Evolutionary conservation across 495 filamentous ascomycete genomes (phyloP), one percentile per base, ranked within the genome.

Genomic region (Neurospora sp.): DNA sequence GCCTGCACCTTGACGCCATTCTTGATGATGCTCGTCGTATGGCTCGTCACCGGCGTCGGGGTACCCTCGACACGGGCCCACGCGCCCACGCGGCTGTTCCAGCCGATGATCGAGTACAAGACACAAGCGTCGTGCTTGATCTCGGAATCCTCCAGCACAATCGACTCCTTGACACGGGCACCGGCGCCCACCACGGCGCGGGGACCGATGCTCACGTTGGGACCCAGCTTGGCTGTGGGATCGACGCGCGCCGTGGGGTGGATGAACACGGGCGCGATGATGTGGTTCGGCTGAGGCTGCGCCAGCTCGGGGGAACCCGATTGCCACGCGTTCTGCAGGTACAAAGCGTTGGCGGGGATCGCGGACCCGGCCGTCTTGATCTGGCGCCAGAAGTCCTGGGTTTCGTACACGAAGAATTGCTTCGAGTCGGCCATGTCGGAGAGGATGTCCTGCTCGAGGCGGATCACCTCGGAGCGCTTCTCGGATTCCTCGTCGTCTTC

Each of bases 331-430:
- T 98, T 95, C 80, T 94, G 93, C 48, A 99, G 89, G 84, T 99
- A 99, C 3, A 99, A 90, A 2, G 96, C 96, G 80, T 99, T 98
- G 73, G 96, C 96, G 11, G 96, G 96, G 72, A 99, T 94, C 70
- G 96, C 96, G 27, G 96, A 98, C 48, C 96, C 96, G 69, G 96
- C 96, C 6, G 96, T 97, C 89, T 99, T 99, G 88, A 99, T 98
- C 87, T 99, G 96, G 72, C 96, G 94, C 96, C 96, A 99, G 85
- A 99, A 99, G 79, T 97, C 96, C 84, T 97, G 97, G 62, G 96
- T 98, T 84, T 99, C 96, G 82, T 97, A 92, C 23, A 98, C 96
- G 82, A 93, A 99, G 87, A 99, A 99, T 79, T 96, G 94, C 81
- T 96, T 94, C 88, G 90, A 97, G 84, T 99, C 96, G 42, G 96